Evolutionary conservation across 306 rosid species (phyloP), one percentile per base, ranked within the genome.

Genomic region (Castanea sativa): DNA sequence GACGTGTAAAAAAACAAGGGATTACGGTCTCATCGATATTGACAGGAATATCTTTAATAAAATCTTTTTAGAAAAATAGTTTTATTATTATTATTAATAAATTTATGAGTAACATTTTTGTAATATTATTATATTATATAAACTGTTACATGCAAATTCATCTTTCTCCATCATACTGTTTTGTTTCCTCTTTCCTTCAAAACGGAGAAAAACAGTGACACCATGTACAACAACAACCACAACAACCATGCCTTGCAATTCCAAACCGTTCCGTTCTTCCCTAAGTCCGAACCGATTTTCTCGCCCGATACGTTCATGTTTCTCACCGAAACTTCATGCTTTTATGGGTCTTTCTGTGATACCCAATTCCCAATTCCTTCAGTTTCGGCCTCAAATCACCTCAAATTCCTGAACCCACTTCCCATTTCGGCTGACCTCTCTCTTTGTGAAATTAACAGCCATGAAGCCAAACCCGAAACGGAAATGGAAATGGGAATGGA

Each of bases 21-120:
- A 85, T 83, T 87, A 79, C 87, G 83, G 89, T 90, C 91, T 77
- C 76, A 74, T 90, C 90, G 74, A 84, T 27, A 58, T 79, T 84
- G 93, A 87, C 88, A 83, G 78, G 76, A 65, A 85, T 76, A 89
- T 81, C 86, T 83, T 20, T 29, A 32, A 38, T 60, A 75, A 80
- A 75, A 82, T 74, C 78, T 78, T 20, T 27, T 63, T 27, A 3
- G 2, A 23, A 5, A 5, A 61, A 61, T 13, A 13, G 14, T 18
- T 16, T 2, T 30, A 1, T 25, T 25, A 25, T 25, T 25, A 6
- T 2, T n/a, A 25, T 3, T 60, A 64, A 64, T 64, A 64, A 64
- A 30, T 64, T 29, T 16, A 25, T 25, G 27, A 25, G 27, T 64
- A 2, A 29, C 16, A 25, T 63, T 29, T 16, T 15, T 14, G 8